Conservation (phyloP, 1,284 basidiomycete genomes). For the Calocybe gambosa region DNA sequence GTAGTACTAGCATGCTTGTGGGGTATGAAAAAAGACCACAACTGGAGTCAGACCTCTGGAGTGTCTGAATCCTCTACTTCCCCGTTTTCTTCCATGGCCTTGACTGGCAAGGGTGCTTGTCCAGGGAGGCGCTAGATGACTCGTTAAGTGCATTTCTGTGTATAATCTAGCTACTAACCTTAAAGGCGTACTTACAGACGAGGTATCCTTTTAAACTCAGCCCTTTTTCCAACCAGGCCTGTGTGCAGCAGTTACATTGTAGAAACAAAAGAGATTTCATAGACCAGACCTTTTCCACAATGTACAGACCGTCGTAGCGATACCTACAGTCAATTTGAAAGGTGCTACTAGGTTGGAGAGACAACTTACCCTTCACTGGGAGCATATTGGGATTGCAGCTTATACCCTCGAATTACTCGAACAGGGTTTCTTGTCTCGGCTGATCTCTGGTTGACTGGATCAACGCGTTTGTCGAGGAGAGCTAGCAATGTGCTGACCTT, state of each 20-base stretch:
- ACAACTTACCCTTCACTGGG: constrained; percentile 59
- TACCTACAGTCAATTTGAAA: constrained; percentile 40
- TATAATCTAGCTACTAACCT: constrained; percentile 36
- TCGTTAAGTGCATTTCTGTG: neutral
- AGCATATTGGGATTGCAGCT: constrained; percentile 61
- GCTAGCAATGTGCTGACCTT: constrained; percentile 33
- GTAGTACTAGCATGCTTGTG: too few species aligned
- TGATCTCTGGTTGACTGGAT: constrained; percentile 42
- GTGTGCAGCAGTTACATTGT: neutral
- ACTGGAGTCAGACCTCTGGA: too few species aligned
- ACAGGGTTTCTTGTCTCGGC: constrained; percentile 70
- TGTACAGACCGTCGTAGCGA: constrained; percentile 81
- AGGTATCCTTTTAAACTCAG: constrained; percentile 56
- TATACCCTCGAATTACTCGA: constrained; percentile 79
- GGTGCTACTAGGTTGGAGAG: constrained; percentile 1
- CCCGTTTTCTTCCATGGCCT: neutral
- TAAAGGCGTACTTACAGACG: constrained; percentile 77
- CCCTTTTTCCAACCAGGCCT: constrained; percentile 70
- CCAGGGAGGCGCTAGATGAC: constrained; percentile 47
- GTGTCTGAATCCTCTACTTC: neutral
- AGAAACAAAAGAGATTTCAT: neutral
- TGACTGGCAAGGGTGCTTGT: constrained; percentile 49
- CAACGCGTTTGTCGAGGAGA: neutral
- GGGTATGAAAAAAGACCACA: too few species aligned
- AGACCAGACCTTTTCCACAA: constrained; percentile 55